These are phyloP conservation scores for Schizosaccharomyces octosporus DNA, from an alignment of 805 yeast genomes.

Conservation along the genomic window DNA sequence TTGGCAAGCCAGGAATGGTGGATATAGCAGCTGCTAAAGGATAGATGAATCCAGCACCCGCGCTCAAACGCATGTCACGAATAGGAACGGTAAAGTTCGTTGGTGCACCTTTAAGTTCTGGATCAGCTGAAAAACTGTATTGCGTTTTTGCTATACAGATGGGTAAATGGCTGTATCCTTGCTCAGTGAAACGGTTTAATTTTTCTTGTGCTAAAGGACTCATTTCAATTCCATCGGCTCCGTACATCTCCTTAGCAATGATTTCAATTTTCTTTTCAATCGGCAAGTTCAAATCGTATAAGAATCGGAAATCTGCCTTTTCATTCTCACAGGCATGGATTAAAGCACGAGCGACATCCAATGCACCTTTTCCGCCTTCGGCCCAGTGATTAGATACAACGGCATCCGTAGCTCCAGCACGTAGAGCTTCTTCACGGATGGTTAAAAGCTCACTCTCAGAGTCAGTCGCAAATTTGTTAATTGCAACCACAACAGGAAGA, in stretches of 20 bases:
- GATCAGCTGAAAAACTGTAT: conserved; percentile 85
- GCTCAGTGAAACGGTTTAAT: conserved; percentile 55
- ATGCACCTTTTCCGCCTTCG: conserved; percentile 79
- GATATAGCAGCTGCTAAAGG: conserved; percentile 91
- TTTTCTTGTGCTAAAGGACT: conserved; percentile 59
- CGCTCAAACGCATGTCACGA: conserved; percentile 77
- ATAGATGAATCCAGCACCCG: conserved; percentile 90
- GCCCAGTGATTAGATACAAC: conserved; percentile 87
- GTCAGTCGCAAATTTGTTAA: conserved; percentile 68
- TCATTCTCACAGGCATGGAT: conserved; percentile 28
- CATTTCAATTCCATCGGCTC: conserved; percentile 65
- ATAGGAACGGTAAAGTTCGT: conserved; percentile 83
- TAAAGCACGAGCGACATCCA: conserved; percentile 63
- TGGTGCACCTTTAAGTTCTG: conserved; percentile 82
- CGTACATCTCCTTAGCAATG: conserved; percentile 77
- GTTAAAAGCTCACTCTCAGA: conserved; percentile 55
- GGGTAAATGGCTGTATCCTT: conserved; percentile 78
- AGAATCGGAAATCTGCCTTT: conserved; percentile 29
- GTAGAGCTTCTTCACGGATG: conserved; percentile 53
- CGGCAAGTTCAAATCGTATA: conserved; percentile 41
- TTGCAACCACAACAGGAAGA: conserved; percentile 83
- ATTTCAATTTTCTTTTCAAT: conserved; percentile 59
- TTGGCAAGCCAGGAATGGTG: conserved; percentile 93
- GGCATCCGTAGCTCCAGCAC: conserved; percentile 87
- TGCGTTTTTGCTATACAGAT: conserved; percentile 95